Percentiles rank a stretch among this genome's conserved stretches.
These are phyloP conservation scores for Fusarium begoniae DNA, from an alignment of 2,329 filamentous ascomycete genomes.

Conservation along the genomic window DNA sequence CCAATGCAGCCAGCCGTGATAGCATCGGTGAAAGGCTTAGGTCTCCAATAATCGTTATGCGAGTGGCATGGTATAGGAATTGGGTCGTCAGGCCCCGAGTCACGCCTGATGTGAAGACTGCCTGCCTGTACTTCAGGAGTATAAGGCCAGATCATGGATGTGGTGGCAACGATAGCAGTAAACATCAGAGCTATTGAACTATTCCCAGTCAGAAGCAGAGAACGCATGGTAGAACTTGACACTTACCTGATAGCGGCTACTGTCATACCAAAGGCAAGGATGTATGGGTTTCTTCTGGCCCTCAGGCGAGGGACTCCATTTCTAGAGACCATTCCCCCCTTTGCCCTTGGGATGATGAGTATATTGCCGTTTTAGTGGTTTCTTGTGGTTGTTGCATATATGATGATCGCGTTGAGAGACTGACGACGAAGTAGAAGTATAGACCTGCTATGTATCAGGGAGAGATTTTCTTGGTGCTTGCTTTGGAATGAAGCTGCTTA, in stretches of 20 bases:
- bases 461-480: not conserved
- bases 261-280: constrained; percentile 22
- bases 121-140: not conserved
- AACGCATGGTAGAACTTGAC: not conserved
- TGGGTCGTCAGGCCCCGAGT: not conserved
- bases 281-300: constrained; percentile 13
- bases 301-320: not conserved
- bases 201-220: not conserved
- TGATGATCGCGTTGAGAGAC: not conserved
- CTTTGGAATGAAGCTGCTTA: not conserved
- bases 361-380: not conserved
- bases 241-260: constrained; percentile 22
- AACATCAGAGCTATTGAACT: constrained; percentile 23
- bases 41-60: constrained; percentile 77
- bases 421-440: not conserved
- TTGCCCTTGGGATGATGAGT: not conserved
- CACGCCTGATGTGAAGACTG: not conserved
- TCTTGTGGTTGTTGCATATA: not conserved
- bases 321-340: not conserved
- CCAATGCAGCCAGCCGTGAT: constrained; percentile 67
- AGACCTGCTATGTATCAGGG: not conserved
- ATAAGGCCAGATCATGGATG: constrained; percentile 16
- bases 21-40: constrained; percentile 70
- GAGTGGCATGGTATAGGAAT: constrained; percentile 69
- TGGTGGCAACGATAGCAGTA: constrained; percentile 11